Percentiles rank a stretch among this genome's conserved stretches.
Evolutionary conservation across 1,284 basidiomycete species (phyloP).

Genomic region (Cerrena zonata): DNA sequence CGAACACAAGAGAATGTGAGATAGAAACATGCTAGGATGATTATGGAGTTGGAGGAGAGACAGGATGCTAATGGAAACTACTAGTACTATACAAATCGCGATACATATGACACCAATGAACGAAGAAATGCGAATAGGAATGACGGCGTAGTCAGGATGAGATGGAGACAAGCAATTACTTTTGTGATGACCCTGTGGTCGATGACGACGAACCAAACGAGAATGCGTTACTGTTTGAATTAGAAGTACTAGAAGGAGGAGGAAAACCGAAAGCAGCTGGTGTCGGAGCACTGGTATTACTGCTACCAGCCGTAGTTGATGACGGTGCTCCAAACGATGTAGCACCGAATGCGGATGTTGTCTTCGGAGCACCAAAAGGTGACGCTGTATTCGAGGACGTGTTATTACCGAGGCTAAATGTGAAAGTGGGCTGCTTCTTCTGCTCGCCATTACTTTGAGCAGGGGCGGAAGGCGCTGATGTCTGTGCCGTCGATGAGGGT

Average conservation of each 20-base stretch:
- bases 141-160: background rate
- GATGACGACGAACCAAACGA: slow-evolving; percentile 2
- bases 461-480: slow-evolving; percentile 1
- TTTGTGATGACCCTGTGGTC: background rate
- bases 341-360: slow-evolving; percentile 6
- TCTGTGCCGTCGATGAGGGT: background rate
- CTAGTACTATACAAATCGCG: background rate
- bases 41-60: background rate
- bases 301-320: slow-evolving; percentile 10
- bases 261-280: slow-evolving; percentile 9
- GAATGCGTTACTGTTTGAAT: background rate
- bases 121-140: background rate
- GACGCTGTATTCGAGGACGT: slow-evolving; percentile 10
- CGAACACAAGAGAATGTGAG: background rate
- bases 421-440: slow-evolving; percentile 18
- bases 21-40: background rate
- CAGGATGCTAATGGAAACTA: background rate
- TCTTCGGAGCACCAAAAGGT: slow-evolving; percentile 9
- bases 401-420: slow-evolving; percentile 20
- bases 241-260: background rate
- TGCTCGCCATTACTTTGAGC: slow-evolving; percentile 10
- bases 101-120: background rate
- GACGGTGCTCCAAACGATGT: slow-evolving; percentile 5
- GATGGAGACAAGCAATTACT: background rate
- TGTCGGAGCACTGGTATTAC: slow-evolving; percentile 16